phyloP scores from a whole-genome alignment of 306 rosid species.

The Calophaca sinica region DNA sequence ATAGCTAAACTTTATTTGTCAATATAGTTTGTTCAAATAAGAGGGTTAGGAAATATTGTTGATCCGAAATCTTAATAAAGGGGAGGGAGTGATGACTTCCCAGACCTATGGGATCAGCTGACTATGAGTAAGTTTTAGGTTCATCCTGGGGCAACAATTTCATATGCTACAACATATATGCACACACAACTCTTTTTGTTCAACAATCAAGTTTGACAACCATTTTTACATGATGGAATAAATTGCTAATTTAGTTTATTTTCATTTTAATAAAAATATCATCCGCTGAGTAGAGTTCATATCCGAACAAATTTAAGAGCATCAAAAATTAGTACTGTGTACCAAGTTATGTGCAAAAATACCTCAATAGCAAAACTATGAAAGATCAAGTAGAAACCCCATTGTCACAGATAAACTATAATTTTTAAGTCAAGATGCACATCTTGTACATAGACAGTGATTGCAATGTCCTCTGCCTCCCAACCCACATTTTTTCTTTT shows the following conservation, averaged over 20 bases:
- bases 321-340: background rate
- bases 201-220: background rate
- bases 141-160: background rate
- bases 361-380: background rate
- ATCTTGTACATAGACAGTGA: background rate
- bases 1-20: background rate
- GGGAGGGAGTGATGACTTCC: background rate
- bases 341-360: background rate
- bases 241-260: background rate
- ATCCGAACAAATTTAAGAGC: background rate
- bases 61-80: constrained; percentile 1
- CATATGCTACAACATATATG: too few species aligned
- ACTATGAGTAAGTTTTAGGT: background rate
- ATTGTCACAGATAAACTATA: background rate
- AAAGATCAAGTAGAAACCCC: background rate
- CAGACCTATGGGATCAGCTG: background rate
- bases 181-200: too few species aligned
- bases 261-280: background rate
- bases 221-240: background rate
- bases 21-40: background rate
- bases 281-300: background rate
- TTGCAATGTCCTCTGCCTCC: background rate
- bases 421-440: background rate
- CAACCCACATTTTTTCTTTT: too few species aligned
- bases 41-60: background rate